phyloP scores from a whole-genome alignment of 2,329 filamentous ascomycete species.

The Botrytis tulipae region DNA sequence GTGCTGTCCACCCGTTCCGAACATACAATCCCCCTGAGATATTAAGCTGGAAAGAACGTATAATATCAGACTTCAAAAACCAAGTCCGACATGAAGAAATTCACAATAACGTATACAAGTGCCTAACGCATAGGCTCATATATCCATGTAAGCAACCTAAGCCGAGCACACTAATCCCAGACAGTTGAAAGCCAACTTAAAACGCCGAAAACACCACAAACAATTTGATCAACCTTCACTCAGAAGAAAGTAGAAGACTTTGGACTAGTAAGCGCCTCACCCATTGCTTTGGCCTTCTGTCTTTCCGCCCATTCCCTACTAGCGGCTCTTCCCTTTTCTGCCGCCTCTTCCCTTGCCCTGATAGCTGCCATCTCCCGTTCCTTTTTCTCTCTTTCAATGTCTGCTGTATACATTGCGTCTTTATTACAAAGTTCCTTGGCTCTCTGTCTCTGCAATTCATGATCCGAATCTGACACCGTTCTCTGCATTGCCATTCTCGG shows the following conservation, averaged over 20 bases:
- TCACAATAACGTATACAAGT: background rate
- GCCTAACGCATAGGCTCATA: background rate
- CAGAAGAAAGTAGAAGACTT: conserved; percentile 33
- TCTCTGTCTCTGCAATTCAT: conserved; percentile 50
- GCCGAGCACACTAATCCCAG: background rate
- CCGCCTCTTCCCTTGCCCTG: conserved; percentile 57
- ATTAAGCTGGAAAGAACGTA: background rate
- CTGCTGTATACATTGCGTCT: conserved; percentile 49
- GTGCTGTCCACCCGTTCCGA: background rate
- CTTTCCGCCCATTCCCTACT: conserved; percentile 63
- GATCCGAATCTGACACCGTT: conserved; percentile 51
- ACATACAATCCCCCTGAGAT: background rate
- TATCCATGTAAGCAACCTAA: background rate
- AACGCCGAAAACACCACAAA: background rate
- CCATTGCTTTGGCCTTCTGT: conserved; percentile 40
- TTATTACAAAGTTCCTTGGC: conserved; percentile 54
- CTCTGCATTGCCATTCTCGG: conserved; percentile 41
- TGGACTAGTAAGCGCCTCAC: conserved; percentile 33
- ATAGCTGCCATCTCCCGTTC: conserved; percentile 55
- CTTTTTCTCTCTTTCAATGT: conserved; percentile 52
- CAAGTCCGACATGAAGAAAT: background rate
- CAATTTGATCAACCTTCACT: background rate
- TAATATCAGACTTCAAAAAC: background rate
- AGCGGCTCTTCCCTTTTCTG: conserved; percentile 57
- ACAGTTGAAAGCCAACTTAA: background rate